Conservation (phyloP, 192 early-diverging fungal genomes). For the Polychytrium aggregatum region DNA sequence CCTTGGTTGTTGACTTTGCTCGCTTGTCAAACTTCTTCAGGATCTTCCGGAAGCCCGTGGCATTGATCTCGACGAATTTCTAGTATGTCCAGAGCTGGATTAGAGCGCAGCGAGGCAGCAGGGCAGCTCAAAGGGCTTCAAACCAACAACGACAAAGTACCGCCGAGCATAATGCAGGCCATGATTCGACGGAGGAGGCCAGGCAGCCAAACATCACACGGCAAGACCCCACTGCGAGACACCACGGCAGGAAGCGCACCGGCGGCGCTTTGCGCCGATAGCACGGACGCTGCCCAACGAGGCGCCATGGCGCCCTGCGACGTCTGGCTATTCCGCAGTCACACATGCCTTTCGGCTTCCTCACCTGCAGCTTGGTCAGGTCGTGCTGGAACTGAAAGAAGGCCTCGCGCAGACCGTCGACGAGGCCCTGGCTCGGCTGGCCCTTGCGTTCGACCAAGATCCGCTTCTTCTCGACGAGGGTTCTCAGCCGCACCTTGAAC, state of each 20-base stretch:
- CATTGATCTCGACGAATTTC: constrained; percentile 96
- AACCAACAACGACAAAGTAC: constrained; percentile 1
- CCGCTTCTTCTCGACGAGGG: constrained; percentile 39
- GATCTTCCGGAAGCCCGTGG: constrained; percentile 95
- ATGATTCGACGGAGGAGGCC: too few relatives aligned
- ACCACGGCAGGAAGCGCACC: too few relatives aligned
- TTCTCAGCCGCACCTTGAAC: constrained; percentile 75
- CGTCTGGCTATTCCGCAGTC: too few relatives aligned
- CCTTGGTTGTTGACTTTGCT: constrained; percentile 92
- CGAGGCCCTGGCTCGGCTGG: constrained; percentile 39
- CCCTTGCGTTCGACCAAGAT: constrained; percentile 14
- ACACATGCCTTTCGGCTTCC: too few relatives aligned
- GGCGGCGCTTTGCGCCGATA: too few relatives aligned
- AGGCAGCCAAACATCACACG: too few relatives aligned
- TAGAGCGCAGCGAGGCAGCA: not conserved
- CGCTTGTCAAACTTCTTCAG: constrained; percentile 99
- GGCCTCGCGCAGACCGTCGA: constrained; percentile 74
- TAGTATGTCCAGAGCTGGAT: too few relatives aligned
- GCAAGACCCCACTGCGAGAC: too few relatives aligned
- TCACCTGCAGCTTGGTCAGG: constrained; percentile 89
- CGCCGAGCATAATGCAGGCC: too few relatives aligned
- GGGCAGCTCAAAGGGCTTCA: not conserved
- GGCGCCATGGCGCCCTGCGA: too few relatives aligned
- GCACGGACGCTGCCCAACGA: too few relatives aligned
- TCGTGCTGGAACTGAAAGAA: constrained; percentile 87